A percentile compares a stretch with the other conserved stretches of the same genome.
These are phyloP conservation scores for Monosporozyma aerobia DNA, from an alignment of 805 yeast genomes.

Conservation along the genomic window DNA sequence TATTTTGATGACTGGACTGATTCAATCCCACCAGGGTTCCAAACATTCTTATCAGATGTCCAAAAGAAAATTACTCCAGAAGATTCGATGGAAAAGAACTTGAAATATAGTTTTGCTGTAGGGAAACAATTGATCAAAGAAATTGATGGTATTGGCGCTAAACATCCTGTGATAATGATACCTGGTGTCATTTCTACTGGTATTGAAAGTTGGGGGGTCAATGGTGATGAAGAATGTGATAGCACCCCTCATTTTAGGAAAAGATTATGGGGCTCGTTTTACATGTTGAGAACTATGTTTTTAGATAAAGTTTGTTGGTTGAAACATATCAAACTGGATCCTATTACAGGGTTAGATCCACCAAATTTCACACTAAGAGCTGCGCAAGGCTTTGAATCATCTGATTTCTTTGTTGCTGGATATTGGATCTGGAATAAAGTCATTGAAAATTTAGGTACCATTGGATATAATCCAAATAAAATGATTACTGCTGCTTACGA, in stretches of 20 bases:
- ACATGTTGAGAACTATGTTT: slow-evolving; percentile 87
- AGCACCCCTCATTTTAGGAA: slow-evolving; percentile 78
- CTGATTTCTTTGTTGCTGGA: slow-evolving; percentile 93
- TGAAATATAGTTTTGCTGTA: slow-evolving; percentile 80
- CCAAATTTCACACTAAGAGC: slow-evolving; percentile 72
- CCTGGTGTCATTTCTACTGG: slow-evolving; percentile 97
- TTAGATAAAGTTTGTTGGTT: slow-evolving; percentile 91
- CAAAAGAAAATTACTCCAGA: slow-evolving; percentile 16
- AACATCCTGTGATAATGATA: slow-evolving; percentile 79
- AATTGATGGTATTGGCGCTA: slow-evolving; percentile 39
- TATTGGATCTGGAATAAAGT: slow-evolving; percentile 99
- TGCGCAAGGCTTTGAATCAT: slow-evolving; percentile 93
- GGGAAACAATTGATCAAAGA: slow-evolving; percentile 55
- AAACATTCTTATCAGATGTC: slow-evolving; percentile 50
- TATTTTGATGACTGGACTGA: slow-evolving; percentile 67
- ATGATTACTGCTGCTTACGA: slow-evolving; percentile 92
- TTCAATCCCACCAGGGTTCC: slow-evolving; percentile 56
- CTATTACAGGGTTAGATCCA: slow-evolving; percentile 89
- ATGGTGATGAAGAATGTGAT: slow-evolving; percentile 72
- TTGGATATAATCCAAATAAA: slow-evolving; percentile 86
- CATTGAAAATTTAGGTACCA: slow-evolving; percentile 85
- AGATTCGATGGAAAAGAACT: slow-evolving; percentile 58
- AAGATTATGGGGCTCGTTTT: slow-evolving; percentile 93
- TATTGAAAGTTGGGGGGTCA: slow-evolving; percentile 84
- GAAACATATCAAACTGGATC: slow-evolving; percentile 80